Evolutionary conservation across 495 filamentous ascomycete species (phyloP), one percentile per base, ranked within the genome.

Genomic region (Trichocladium uniseriatum): DNA sequence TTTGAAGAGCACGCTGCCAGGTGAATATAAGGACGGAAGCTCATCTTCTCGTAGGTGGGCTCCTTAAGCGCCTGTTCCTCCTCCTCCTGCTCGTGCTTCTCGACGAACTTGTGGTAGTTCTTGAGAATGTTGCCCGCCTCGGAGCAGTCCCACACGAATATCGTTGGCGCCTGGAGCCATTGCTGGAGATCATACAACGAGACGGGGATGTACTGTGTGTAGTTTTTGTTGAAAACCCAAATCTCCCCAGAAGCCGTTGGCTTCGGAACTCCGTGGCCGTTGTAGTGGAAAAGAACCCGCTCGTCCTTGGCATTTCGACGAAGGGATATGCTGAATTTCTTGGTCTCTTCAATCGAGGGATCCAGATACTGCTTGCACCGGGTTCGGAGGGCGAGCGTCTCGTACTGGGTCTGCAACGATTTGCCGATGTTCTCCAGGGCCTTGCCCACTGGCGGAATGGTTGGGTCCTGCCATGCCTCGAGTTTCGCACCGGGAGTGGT

Each of bases 191-290:
- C 92, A 62, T 95, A 97, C 8, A 99, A 69, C 1, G 91, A 95
- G 39, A 99, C 86, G 0, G 92, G 92, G 27, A 99, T 99, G 57
- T 99, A 99, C 65, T 99, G 92, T 0, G 92, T 99, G 62, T 95
- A 99, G 56, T 86, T 95, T 52, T 87, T 90, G 69, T 99, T 99
- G 68, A 99, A 98, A 2, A 97, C 94, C 92, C 92, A 99, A 11
- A 99, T 94, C 65, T 99, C 92, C 9, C 92, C 92, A 3, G 91
- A 96, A 4, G 85, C 79, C 4, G 92, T 99, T 24, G 92, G 92
- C 56, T 95, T 85, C 5, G 92, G 92, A n/a, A 99, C 92, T 19
- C 92, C 92, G 64, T 99, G 92, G 21, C 92, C 92, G 56, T 99
- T 99, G 72, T 97, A 99, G 64, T 99, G 92, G 57, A 97, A 89